Conservation (phyloP, 164 flowering plant genomes). For the Chimonanthus salicifolius region DNA sequence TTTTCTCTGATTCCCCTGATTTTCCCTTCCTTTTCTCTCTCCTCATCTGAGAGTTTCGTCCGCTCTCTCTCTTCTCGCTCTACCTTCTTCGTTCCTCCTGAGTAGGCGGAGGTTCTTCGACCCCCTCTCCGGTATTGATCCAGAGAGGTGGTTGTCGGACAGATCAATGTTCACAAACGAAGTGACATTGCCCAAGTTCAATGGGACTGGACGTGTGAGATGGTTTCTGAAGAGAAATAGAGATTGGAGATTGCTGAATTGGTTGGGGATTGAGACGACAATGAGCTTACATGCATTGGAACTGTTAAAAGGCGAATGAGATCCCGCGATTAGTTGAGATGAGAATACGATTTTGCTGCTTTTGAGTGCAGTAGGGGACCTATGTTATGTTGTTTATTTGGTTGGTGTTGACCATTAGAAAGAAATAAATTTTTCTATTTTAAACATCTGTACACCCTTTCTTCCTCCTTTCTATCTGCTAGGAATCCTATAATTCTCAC, state of each 20-base stretch:
- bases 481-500: not conserved
- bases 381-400: constrained; percentile 19
- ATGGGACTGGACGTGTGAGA: constrained; percentile 58
- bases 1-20: too few relatives aligned
- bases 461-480: not conserved
- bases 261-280: constrained; percentile 34
- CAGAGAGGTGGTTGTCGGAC: constrained; percentile 74
- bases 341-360: constrained; percentile 36
- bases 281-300: constrained; percentile 54
- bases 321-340: constrained; percentile 27
- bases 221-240: constrained; percentile 76
- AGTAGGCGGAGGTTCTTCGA: constrained; percentile 66
- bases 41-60: too few relatives aligned
- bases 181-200: constrained; percentile 40
- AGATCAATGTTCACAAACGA: constrained; percentile 67
- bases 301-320: constrained; percentile 39
- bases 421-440: constrained; percentile 3
- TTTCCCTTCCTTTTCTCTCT: too few relatives aligned
- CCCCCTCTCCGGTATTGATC: constrained; percentile 67
- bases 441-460: not conserved
- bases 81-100: constrained; percentile 17
- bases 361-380: constrained; percentile 39
- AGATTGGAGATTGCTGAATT: constrained; percentile 61
- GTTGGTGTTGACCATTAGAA: constrained; percentile 47
- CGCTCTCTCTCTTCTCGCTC: too few relatives aligned